Evolutionary conservation across 345 rosid genomes (phyloP).

Genomic region (Conringia planisiliqua): DNA sequence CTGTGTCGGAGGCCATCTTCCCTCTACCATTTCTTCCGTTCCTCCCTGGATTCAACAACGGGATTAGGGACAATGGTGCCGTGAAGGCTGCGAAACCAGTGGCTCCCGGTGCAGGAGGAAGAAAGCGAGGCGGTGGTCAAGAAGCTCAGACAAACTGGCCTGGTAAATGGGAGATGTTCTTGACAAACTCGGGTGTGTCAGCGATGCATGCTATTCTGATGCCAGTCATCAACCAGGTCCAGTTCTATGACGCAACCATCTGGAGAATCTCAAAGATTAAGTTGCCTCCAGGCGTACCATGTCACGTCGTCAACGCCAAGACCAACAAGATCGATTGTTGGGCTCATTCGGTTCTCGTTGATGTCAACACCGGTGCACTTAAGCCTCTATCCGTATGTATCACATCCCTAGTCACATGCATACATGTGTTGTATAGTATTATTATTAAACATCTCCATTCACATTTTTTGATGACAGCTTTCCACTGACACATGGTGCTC

Average conservation of each 20-base stretch:
- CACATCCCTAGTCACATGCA: not conserved
- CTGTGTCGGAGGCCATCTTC: slow-evolving; percentile 32
- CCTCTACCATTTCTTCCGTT: slow-evolving; percentile 29
- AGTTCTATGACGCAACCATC: slow-evolving; percentile 74
- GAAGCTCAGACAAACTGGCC: slow-evolving; percentile 31
- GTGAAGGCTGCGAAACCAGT: not conserved
- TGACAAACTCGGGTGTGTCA: slow-evolving; percentile 66
- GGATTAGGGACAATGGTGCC: not conserved
- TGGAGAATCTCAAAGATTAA: slow-evolving; percentile 49
- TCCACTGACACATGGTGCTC: slow-evolving; percentile 94
- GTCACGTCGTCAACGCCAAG: slow-evolving; percentile 35
- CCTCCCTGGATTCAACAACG: slow-evolving; percentile 23
- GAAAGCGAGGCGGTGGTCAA: not conserved
- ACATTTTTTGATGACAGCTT: slow-evolving; percentile 40
- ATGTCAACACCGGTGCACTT: slow-evolving; percentile 39
- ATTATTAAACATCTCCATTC: slow-evolving; percentile 5
- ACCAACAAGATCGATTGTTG: slow-evolving; percentile 53
- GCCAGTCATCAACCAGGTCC: slow-evolving; percentile 52
- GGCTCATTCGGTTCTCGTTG: slow-evolving; percentile 62
- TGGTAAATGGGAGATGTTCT: slow-evolving; percentile 62
- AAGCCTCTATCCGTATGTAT: slow-evolving; percentile 51
- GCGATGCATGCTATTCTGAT: slow-evolving; percentile 78
- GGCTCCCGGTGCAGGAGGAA: slow-evolving; percentile 2
- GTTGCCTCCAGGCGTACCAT: slow-evolving; percentile 41
- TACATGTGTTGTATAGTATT: not conserved